A percentile compares a stretch with the other conserved stretches of the same genome.
These are phyloP conservation scores for Pisolithus microcarpus DNA, from an alignment of 768 basidiomycete species.

Conservation along the genomic window DNA sequence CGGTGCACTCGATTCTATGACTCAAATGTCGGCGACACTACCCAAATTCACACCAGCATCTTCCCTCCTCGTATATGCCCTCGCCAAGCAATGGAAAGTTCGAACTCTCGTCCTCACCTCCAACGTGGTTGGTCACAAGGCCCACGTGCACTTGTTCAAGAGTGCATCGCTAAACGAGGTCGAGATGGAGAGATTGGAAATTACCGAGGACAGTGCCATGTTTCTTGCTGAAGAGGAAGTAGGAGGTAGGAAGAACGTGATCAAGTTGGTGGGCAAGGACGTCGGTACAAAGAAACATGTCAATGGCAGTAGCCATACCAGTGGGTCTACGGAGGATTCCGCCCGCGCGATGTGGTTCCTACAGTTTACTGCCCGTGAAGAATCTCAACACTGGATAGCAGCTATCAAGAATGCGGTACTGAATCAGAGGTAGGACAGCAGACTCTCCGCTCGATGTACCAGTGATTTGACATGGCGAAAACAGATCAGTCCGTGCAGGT, in stretches of 20 bases:
- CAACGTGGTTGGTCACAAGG: conserved; percentile 28
- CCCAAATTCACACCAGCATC: conserved; percentile 65
- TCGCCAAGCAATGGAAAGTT: conserved; percentile 66
- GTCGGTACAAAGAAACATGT: conserved; percentile 37
- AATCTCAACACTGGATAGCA: conserved; percentile 71
- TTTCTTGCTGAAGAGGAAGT: conserved; percentile 58
- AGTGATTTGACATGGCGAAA: not conserved
- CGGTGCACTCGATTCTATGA: conserved; percentile 44
- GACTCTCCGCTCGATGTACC: not conserved
- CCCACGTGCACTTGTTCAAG: conserved; percentile 73
- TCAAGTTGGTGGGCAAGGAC: conserved; percentile 64
- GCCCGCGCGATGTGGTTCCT: conserved; percentile 45
- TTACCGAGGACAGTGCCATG: conserved; percentile 70
- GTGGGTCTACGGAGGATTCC: conserved; percentile 1
- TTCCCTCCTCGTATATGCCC: conserved; percentile 63
- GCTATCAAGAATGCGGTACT: conserved; percentile 68
- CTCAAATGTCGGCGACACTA: conserved; percentile 45
- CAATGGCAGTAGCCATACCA: conserved; percentile 18
- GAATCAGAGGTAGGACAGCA: conserved; percentile 50
- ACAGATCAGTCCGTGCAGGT: conserved; percentile 64
- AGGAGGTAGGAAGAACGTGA: conserved; percentile 42
- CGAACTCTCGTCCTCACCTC: conserved; percentile 56
- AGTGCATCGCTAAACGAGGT: conserved; percentile 47
- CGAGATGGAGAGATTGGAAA: conserved; percentile 69
- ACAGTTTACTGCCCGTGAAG: conserved; percentile 52